Evolutionary conservation across 169 alveolate genomes (phyloP).

Genomic region (Ichthyophthirius multifiliis): DNA sequence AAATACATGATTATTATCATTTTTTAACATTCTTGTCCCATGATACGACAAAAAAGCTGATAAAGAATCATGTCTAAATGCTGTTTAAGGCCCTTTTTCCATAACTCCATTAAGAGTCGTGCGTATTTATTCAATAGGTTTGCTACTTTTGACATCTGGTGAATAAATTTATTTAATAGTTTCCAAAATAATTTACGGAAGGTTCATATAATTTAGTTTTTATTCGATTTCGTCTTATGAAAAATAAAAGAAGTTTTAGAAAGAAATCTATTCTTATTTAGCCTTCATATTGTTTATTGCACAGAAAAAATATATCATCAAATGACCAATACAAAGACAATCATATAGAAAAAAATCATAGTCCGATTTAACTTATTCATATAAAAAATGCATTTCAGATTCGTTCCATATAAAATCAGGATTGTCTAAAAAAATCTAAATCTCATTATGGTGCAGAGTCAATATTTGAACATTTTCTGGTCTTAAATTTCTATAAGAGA

Average conservation of each 20-base stretch:
- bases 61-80: slow-evolving; percentile 21
- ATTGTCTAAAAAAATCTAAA: slow-evolving; percentile 14
- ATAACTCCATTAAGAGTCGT: not conserved
- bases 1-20: slow-evolving; percentile 3
- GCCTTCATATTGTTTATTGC: not conserved
- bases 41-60: slow-evolving; percentile 25
- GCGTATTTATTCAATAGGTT: not conserved
- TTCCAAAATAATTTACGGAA: not conserved
- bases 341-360: slow-evolving; percentile 20
- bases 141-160: slow-evolving; percentile 1
- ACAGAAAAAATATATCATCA: slow-evolving; percentile 1
- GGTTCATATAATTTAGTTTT: slow-evolving; percentile 1
- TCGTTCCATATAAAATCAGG: slow-evolving; percentile 14
- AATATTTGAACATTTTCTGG: slow-evolving; percentile 14
- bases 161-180: not conserved
- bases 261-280: not conserved
- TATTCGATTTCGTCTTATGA: slow-evolving; percentile 15
- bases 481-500: slow-evolving; percentile 24
- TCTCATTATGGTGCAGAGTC: not conserved
- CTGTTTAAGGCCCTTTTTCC: slow-evolving; percentile 23
- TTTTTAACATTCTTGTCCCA: not conserved
- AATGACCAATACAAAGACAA: slow-evolving; percentile 3
- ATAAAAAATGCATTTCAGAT: not conserved
- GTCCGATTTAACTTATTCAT: not conserved
- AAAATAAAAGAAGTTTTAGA: not conserved